Evolutionary conservation across 2,329 filamentous ascomycete genomes (phyloP).

Genomic region (Penicillium sp.): DNA sequence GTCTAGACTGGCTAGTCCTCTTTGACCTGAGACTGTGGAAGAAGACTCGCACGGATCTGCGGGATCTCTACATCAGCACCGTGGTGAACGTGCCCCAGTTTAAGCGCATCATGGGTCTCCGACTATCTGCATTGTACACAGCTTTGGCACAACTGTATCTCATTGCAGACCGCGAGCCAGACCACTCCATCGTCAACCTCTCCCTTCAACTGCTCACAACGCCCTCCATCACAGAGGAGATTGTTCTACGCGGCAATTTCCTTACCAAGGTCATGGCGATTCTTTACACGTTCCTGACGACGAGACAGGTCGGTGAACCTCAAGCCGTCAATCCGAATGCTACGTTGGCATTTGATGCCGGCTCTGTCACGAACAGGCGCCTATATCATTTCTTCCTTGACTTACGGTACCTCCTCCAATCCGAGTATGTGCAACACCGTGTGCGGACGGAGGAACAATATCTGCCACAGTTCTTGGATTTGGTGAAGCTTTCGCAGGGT

Average conservation of each 20-base stretch:
- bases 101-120: conserved; percentile 86
- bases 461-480: conserved; percentile 88
- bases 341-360: conserved; percentile 88
- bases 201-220: conserved; percentile 96
- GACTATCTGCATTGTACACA: conserved; percentile 95
- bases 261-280: conserved; percentile 94
- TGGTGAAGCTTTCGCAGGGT: conserved; percentile 94
- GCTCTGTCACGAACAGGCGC: conserved; percentile 88
- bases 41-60: conserved; percentile 83
- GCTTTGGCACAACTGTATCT: conserved; percentile 91
- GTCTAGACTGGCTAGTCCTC: conserved; percentile 89
- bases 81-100: conserved; percentile 95
- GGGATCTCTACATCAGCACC: conserved; percentile 93
- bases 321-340: conserved; percentile 84
- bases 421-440: conserved; percentile 82
- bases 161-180: conserved; percentile 92
- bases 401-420: conserved; percentile 85
- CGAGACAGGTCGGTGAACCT: conserved; percentile 90
- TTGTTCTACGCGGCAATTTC: conserved; percentile 94
- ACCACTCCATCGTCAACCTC: conserved; percentile 97
- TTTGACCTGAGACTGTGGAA: conserved; percentile 98
- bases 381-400: conserved; percentile 99
- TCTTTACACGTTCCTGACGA: conserved; percentile 94
- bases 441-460: conserved; percentile 84
- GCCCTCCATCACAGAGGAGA: conserved; percentile 92